Base-by-base conservation (phyloP, 169 alveolate species). In the Sarcocystis neurona region DNA sequence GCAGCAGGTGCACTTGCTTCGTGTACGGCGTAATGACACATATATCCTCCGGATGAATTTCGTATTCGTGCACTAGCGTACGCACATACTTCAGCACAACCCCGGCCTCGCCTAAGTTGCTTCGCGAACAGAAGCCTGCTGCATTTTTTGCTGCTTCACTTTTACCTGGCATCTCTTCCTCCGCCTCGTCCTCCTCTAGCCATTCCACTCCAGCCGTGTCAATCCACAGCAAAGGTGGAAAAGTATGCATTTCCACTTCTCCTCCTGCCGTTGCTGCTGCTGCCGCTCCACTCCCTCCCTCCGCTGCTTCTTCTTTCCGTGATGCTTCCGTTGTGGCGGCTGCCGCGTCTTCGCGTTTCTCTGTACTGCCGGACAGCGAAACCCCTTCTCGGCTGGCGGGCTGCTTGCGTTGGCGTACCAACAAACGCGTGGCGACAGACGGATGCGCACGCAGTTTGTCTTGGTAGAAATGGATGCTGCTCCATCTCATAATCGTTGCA, bases 1-100 rank as follows among this genome's bases (percentile, higher is more conserved):
- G 86, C 39, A 80, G 32, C 74, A 72, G 82, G 66, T 85, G 63
- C 50, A 78, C 90, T 86, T 89, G 90, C 23, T 82, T 48, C 12
- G 60, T 23, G 87, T 74, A 89, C 6, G 92, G 92, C 37, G 89
- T 88, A 37, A 88, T 88, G 37, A 88, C 85, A 12, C 80, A 43
- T 5, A 85, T 50, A 8, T 85, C 84, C 27, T 12, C 72, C 30
- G 85, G 44, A 27, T 34, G 20, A 5, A 85, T 46, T 1, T 47
- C 74, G 53, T 18, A 48, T 2, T 1, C 56, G 18, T 32, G 41
- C 44, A 85, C 84, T 10, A 84, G 56, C 41, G 41, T 74, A 47
- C n/a, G 50, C 48, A 84, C 60, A 39, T 63, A 27, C 82, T 46
- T 84, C 37, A 60, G 37, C 30, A 66, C 72, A 0, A 84, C 39